These are phyloP conservation scores for Vaccinium myrtillus DNA, from an alignment of 148 eudicot species.

Conservation along the genomic window DNA sequence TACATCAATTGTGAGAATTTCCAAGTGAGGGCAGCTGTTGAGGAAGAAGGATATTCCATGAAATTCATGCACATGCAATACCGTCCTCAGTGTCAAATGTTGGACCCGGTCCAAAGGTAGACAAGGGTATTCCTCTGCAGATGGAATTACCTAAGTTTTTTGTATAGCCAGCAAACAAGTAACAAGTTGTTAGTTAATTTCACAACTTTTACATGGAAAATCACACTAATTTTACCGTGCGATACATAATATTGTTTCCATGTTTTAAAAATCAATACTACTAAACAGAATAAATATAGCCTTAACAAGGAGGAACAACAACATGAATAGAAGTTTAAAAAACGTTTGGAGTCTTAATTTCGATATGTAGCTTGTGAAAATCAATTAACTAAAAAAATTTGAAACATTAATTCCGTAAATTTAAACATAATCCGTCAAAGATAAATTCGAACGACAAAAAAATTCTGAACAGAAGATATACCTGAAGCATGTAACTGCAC, in stretches of 20 bases:
- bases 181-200: not conserved
- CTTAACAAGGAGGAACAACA: too few relatives aligned
- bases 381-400: too few relatives aligned
- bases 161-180: not conserved
- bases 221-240: not conserved
- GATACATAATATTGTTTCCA: too few relatives aligned
- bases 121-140: not conserved
- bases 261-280: too few relatives aligned
- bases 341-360: too few relatives aligned
- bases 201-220: not conserved
- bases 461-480: not conserved
- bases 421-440: too few relatives aligned
- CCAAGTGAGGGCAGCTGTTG: constrained; percentile 18
- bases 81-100: constrained; percentile 23
- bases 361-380: too few relatives aligned
- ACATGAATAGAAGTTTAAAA: too few relatives aligned
- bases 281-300: too few relatives aligned
- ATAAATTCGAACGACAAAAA: too few relatives aligned
- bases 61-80: constrained; percentile 25
- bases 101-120: not conserved
- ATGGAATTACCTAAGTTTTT: constrained; percentile 23
- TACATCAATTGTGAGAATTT: constrained; percentile 23
- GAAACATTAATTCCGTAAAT: too few relatives aligned
- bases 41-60: constrained; percentile 31
- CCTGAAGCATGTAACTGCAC: constrained; percentile 32